phyloP scores from a whole-genome alignment of 176 grass and related monocot species.

The Poa annua region DNA sequence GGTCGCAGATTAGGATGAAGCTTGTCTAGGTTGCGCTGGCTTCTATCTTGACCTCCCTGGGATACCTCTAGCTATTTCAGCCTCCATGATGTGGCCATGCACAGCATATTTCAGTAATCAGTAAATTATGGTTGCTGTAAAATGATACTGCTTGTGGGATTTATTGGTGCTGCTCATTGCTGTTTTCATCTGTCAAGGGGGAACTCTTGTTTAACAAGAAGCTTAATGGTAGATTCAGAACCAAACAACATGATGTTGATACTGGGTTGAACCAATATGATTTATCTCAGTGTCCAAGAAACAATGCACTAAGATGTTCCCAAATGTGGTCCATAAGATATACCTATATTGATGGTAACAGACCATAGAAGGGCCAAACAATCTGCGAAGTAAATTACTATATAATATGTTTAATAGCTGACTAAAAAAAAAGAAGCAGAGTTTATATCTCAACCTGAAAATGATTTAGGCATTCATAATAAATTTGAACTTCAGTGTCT shows the following conservation, averaged over 20 bases:
- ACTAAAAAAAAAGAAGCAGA: neutral
- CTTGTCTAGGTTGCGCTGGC: neutral
- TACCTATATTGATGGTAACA: neutral
- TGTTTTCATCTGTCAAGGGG: neutral
- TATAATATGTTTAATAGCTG: neutral
- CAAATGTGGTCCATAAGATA: neutral
- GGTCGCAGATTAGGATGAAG: neutral
- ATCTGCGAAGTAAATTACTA: neutral
- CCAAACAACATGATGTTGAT: conserved; percentile 10
- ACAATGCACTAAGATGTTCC: neutral
- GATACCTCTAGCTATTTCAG: neutral
- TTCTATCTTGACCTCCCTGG: neutral
- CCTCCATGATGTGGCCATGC: neutral
- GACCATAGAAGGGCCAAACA: neutral
- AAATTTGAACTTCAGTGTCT: neutral
- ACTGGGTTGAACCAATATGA: neutral
- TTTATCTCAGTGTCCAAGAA: neutral
- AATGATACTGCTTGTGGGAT: neutral
- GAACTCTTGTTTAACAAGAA: neutral
- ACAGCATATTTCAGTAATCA: neutral
- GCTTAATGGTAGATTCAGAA: neutral
- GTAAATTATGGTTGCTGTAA: neutral
- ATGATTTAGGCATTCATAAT: neutral
- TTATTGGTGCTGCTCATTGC: neutral
- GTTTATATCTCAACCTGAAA: neutral